Evolutionary conservation across 306 rosid species (phyloP).

Genomic region (Acacia acuminata): DNA sequence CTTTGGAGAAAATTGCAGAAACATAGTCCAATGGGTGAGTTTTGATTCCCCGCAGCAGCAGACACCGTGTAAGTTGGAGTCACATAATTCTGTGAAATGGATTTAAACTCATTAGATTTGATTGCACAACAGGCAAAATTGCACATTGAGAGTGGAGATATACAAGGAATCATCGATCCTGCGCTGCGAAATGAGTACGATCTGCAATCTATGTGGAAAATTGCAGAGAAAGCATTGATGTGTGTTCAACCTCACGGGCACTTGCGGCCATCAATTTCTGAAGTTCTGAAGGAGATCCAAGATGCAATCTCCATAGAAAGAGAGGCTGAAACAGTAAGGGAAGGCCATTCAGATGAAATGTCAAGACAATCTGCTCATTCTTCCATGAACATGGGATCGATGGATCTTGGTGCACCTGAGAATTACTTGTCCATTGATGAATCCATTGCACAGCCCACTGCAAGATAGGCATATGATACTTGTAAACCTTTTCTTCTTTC

Average conservation of each 20-base stretch:
- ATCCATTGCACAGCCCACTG: constrained; percentile 69
- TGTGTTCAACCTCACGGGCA: constrained; percentile 90
- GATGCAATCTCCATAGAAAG: constrained; percentile 84
- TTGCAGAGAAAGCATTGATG: constrained; percentile 97
- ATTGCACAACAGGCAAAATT: constrained; percentile 66
- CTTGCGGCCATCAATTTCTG: constrained; percentile 90
- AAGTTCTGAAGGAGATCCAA: constrained; percentile 95
- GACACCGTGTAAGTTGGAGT: not conserved
- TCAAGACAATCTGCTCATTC: constrained; percentile 73
- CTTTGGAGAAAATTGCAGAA: constrained; percentile 91
- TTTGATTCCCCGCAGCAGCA: constrained; percentile 26
- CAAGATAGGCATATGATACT: constrained; percentile 50
- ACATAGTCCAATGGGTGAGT: constrained; percentile 97
- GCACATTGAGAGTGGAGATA: constrained; percentile 93
- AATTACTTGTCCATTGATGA: constrained; percentile 77
- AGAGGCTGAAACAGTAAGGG: constrained; percentile 52
- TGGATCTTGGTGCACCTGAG: constrained; percentile 67
- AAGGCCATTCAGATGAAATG: constrained; percentile 69
- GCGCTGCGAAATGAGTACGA: constrained; percentile 60
- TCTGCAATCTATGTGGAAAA: constrained; percentile 97
- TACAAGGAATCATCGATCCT: constrained; percentile 93
- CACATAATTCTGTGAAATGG: not conserved
- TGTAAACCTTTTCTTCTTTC: constrained; percentile 1
- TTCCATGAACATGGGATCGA: constrained; percentile 63
- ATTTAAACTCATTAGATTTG: not conserved